Percentiles rank a stretch among this genome's conserved stretches.
phyloP scores from a whole-genome alignment of 1,284 basidiomycete species.

The Leccinum subspadiceum region DNA sequence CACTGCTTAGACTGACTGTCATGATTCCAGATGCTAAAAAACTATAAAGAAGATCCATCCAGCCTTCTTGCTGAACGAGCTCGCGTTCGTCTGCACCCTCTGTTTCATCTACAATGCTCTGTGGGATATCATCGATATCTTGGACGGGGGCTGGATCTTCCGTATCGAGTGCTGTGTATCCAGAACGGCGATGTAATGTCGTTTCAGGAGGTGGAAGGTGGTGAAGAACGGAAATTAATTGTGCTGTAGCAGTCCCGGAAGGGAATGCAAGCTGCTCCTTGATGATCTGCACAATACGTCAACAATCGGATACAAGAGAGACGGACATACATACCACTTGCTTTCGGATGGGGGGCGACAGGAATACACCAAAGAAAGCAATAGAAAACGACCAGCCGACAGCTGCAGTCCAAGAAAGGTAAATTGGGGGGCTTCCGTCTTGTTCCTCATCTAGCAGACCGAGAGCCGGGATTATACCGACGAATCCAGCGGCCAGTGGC shows the following conservation, averaged over 20 bases:
- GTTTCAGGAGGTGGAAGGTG: slow-evolving; percentile 63
- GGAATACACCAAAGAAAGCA: slow-evolving; percentile 94
- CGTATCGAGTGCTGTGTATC: slow-evolving; percentile 48
- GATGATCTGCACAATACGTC: slow-evolving; percentile 61
- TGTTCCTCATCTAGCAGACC: slow-evolving; percentile 70
- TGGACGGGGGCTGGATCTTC: slow-evolving; percentile 27
- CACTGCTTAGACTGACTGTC: slow-evolving; percentile 53
- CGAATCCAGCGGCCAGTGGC: slow-evolving; percentile 92
- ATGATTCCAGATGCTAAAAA: slow-evolving; percentile 69
- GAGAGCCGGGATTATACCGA: slow-evolving; percentile 92
- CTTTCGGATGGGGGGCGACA: slow-evolving; percentile 89
- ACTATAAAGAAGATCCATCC: slow-evolving; percentile 72
- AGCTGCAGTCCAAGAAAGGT: slow-evolving; percentile 68
- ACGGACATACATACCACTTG: slow-evolving; percentile 69
- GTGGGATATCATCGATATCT: slow-evolving; percentile 1
- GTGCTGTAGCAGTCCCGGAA: slow-evolving; percentile 95
- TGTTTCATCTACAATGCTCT: slow-evolving; percentile 7
- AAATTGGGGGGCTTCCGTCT: slow-evolving; percentile 78
- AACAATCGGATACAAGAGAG: not conserved
- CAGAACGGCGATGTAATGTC: slow-evolving; percentile 49
- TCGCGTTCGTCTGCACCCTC: slow-evolving; percentile 40
- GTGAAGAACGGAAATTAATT: slow-evolving; percentile 92
- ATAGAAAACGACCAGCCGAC: slow-evolving; percentile 85
- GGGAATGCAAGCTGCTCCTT: slow-evolving; percentile 94
- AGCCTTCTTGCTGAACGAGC: slow-evolving; percentile 59